phyloP scores from a whole-genome alignment of 2,329 filamentous ascomycete genomes.

The Colletotrichum chlorophyti region DNA sequence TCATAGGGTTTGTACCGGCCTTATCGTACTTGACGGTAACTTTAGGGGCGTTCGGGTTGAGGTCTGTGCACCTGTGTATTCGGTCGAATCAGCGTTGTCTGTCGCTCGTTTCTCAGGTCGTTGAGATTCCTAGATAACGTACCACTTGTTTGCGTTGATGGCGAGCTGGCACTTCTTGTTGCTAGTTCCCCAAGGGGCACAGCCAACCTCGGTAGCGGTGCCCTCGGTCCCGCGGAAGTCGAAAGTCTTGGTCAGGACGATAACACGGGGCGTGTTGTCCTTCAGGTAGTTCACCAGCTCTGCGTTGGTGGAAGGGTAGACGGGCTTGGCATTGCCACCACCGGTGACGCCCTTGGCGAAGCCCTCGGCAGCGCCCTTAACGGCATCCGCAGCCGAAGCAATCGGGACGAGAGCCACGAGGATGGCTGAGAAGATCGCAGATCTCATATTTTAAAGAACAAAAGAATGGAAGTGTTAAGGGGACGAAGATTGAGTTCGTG shows the following conservation, averaged over 20 bases:
- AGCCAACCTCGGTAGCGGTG: conserved; percentile 57
- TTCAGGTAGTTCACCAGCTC: conserved; percentile 66
- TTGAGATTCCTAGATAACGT: too few relatives aligned
- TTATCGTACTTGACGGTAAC: conserved; percentile 55
- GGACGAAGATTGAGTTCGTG: too few relatives aligned
- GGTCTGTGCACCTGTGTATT: conserved; percentile 67
- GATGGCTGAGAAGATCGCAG: conserved; percentile 15
- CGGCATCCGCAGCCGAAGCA: conserved; percentile 32
- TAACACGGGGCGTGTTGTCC: conserved; percentile 59
- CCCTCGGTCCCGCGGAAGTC: conserved; percentile 65
- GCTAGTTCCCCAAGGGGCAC: conserved; percentile 58
- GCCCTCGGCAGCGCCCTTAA: conserved; percentile 46
- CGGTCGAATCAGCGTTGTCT: too few relatives aligned
- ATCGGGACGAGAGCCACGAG: conserved; percentile 24
- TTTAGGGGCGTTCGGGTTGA: conserved; percentile 58
- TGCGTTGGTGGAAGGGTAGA: conserved; percentile 58
- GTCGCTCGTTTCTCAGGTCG: too few relatives aligned
- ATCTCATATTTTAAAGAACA: conserved; percentile 14
- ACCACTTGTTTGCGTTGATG: conserved; percentile 65
- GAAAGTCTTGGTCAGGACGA: conserved; percentile 63
- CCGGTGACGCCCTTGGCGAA: conserved; percentile 57
- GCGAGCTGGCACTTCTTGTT: conserved; percentile 60
- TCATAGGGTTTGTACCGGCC: conserved; percentile 57
- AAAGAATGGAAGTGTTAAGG: conserved; percentile 14
- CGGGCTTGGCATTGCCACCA: conserved; percentile 60